A percentile compares a stretch with the other conserved stretches of the same genome.
These are phyloP conservation scores for Luffa aegyptiaca DNA, from an alignment of 306 rosid species.

Conservation along the genomic window DNA sequence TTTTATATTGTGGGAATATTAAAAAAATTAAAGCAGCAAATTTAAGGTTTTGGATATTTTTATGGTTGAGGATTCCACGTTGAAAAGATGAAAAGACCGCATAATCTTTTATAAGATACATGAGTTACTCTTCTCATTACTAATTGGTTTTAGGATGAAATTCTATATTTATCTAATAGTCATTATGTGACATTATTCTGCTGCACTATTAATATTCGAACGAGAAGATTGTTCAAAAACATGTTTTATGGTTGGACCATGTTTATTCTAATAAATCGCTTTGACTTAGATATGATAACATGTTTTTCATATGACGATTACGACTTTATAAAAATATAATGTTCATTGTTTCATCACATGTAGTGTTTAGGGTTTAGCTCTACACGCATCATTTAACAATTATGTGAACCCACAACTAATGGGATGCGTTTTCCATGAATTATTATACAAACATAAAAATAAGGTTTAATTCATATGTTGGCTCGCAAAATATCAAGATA, in stretches of 20 bases:
- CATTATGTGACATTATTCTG: not conserved
- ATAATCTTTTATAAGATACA: too few relatives aligned
- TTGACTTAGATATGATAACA: not conserved
- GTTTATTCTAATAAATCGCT: not conserved
- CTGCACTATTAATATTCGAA: not conserved
- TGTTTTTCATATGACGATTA: not conserved
- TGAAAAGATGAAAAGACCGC: too few relatives aligned
- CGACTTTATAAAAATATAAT: not conserved
- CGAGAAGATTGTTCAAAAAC: not conserved
- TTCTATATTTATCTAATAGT: too few relatives aligned
- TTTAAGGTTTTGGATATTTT: not conserved
- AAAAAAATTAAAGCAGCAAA: not conserved
- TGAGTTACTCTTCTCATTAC: too few relatives aligned
- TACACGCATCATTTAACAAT: too few relatives aligned
- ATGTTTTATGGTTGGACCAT: not conserved
- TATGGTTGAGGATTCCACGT: too few relatives aligned
- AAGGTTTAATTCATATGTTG: too few relatives aligned
- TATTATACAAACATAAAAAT: too few relatives aligned
- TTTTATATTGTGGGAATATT: not conserved
- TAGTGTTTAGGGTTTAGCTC: not conserved
- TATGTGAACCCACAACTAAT: too few relatives aligned
- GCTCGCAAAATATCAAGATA: too few relatives aligned
- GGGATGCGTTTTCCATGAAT: too few relatives aligned
- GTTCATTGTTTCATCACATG: not conserved
- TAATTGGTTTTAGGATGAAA: too few relatives aligned